These are phyloP conservation scores for Diaporthe batatas DNA, from an alignment of 2,329 filamentous ascomycete genomes.

Conservation along the genomic window DNA sequence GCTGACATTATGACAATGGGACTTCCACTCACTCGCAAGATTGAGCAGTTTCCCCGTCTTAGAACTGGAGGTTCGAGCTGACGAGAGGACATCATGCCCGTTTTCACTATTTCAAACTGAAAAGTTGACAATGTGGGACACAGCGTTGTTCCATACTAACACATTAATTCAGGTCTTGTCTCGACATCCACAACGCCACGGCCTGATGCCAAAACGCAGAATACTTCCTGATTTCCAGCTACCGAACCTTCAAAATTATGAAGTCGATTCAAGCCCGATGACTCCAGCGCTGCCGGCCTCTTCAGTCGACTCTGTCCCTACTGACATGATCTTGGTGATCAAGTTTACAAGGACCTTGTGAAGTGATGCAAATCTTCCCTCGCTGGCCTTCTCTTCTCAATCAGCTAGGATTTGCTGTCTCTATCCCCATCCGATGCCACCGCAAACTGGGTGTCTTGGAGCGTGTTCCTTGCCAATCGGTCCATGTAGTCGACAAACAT, in stretches of 20 bases:
- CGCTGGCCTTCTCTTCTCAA: conserved; percentile 64
- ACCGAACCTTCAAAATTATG: no score
- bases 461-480: conserved; percentile 59
- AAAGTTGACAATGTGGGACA: not conserved
- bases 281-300: not conserved
- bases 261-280: not conserved
- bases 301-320: not conserved
- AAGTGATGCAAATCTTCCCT: conserved; percentile 47
- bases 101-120: not conserved
- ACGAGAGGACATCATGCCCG: not conserved
- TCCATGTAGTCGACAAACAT: not conserved
- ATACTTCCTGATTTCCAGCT: not conserved
- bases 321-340: not conserved
- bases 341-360: not conserved
- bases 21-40: not conserved
- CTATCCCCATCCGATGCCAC: conserved; percentile 64
- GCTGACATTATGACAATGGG: not conserved
- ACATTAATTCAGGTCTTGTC: not conserved
- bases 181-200: not conserved
- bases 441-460: conserved; percentile 66
- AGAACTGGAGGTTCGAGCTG: not conserved
- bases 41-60: not conserved
- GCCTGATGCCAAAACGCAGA: not conserved
- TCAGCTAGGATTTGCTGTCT: conserved; percentile 64
- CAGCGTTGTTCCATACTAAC: no score